Evolutionary conservation across 1,284 basidiomycete genomes (phyloP), one percentile per base, ranked within the genome.

Genomic region (Peniophora sp.): DNA sequence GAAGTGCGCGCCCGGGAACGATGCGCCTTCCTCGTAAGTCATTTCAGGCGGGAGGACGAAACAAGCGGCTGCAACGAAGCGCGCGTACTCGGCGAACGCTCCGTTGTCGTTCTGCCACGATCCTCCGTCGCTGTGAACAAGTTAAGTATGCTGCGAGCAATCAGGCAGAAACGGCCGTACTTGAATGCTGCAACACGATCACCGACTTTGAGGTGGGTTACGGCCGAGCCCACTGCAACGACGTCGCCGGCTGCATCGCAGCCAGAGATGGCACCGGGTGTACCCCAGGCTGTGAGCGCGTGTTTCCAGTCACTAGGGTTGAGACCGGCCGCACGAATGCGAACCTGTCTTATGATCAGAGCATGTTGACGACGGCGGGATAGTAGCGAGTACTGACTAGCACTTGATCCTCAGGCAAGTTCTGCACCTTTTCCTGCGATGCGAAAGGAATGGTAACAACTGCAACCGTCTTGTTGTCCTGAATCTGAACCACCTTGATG

Each of bases 221-320:
- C 61, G 6, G 55, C 60, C 2, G 52, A 39, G 2, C 68, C 68
- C 38, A 70, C 50, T 34, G 61, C 56, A 34, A 66, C 67, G 52
- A 77, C 65, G 1, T 55, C 60, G 16, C 75, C 75, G 16, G 59
- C 58, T 48, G 67, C 73, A 60, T 77, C 75, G 43, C 69, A 72
- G 25, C 73, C 72, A 39, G 71, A 55, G 35, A 64, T 44, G 48
- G 23, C 17, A 12, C 48, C 35, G 3, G 48, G 48, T 3, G 14
- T 23, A n/a, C 25, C 38, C 48, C 48, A 49, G 23, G 5, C 17
- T n/a, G n/a, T 35, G 35, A 20, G 3, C 8, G 48, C 34, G 20
- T 45, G 6, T 12, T 50, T 46, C 49, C 49, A 50, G 25, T 50
- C 49, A 8, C 45, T 50, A 11, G 49, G 49, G 20, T 50, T 50